phyloP scores from a whole-genome alignment of 768 basidiomycete genomes.

The Tricholoma sp. region DNA sequence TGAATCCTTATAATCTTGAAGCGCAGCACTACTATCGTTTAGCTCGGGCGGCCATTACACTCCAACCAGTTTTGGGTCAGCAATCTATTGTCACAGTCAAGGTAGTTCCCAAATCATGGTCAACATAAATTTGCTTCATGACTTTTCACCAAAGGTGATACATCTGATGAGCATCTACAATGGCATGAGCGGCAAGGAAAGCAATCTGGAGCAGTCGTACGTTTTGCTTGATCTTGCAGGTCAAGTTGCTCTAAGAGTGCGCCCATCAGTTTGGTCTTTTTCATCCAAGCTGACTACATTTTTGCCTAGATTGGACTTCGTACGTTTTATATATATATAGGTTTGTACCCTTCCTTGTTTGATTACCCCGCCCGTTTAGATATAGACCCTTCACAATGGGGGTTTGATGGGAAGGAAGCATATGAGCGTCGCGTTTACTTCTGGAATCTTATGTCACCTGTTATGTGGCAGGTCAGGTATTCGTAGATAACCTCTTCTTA shows the following conservation, averaged over 20 bases:
- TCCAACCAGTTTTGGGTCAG: slow-evolving; percentile 39
- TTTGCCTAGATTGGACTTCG: slow-evolving; percentile 37
- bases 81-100: slow-evolving; percentile 45
- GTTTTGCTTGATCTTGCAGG: slow-evolving; percentile 41
- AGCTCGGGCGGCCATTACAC: slow-evolving; percentile 39
- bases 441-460: slow-evolving; percentile 44
- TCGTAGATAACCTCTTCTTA: background rate
- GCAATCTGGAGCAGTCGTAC: too few relatives aligned
- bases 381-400: slow-evolving; percentile 48
- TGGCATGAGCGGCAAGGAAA: slow-evolving; percentile 47
- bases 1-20: slow-evolving; percentile 44
- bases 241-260: slow-evolving; percentile 43
- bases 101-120: slow-evolving; percentile 12
- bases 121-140: background rate
- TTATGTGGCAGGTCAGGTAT: slow-evolving; percentile 45
- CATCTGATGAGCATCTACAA: slow-evolving; percentile 53
- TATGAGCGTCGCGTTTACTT: slow-evolving; percentile 52
- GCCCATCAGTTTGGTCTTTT: slow-evolving; percentile 6
- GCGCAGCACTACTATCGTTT: slow-evolving; percentile 48
- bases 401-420: slow-evolving; percentile 42
- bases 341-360: background rate
- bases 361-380: slow-evolving; percentile 23
- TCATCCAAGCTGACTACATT: slow-evolving; percentile 1
- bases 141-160: slow-evolving; percentile 26
- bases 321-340: slow-evolving; percentile 21